Base-by-base conservation (phyloP, 441 rosid species). In the Aquilaria agallochum region DNA sequence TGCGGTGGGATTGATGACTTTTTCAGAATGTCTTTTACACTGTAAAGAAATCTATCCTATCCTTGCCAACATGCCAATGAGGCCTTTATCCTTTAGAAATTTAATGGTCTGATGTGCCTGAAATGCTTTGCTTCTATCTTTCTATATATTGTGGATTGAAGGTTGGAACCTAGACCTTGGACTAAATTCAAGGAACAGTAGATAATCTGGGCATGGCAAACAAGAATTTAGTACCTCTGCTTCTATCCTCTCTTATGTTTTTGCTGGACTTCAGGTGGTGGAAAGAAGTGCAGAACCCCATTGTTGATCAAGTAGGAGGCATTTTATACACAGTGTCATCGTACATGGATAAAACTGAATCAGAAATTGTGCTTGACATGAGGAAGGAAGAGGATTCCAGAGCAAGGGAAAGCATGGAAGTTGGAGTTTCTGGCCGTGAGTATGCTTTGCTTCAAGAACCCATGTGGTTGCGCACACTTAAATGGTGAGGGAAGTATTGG, bases 201-300 rank as follows among this genome's bases (percentile, higher is more conserved):
- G 27, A 20, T 20, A 20, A 20, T 20, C 27, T 20, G 27, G 8
- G 30, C 56, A 55, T 46, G 33, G 31, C 6, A 57, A 11, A 57
- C 56, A 59, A 59, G 27, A 20, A 20, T 20, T 20, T 20, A 20
- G 27, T 20, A 20, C 27, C 27, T 20, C 27, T 20, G 27, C 27
- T 20, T 20, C 15, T n/a, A 55, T 56, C 30, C 12, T 15, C n/a
- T 45, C 32, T 55, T 31, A 50, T 58, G 49, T 68, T 53, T 58
- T 1, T 20, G 44, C 30, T 62, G 8, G 50, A 52, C 60, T 55
- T 62, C 74, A 86, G 89, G 76, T 86, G 89, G 89, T 83, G 85
- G 92, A 74, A 64, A 48, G 78, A 76, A 58, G 74, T 76, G n/a
- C 69, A 55, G 60, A 65, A 53, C 51, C 47, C 54, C 32, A 40